Evolutionary conservation across 2,329 filamentous ascomycete species (phyloP).

Genomic region (Pestalotiopsis sp.): DNA sequence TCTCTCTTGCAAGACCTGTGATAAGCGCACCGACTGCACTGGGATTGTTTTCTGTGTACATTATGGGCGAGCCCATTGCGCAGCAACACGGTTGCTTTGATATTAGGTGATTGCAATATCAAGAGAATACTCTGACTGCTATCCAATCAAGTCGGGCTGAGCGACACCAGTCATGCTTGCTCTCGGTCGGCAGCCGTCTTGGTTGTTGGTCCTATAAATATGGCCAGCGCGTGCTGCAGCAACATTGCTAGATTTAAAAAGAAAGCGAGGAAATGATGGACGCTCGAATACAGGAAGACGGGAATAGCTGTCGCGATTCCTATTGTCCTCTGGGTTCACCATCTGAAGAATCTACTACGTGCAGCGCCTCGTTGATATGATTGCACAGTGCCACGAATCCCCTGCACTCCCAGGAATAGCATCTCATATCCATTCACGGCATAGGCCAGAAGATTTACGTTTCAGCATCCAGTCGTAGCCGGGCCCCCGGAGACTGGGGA

Average conservation of each 20-base stretch:
- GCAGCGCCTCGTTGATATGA: not conserved
- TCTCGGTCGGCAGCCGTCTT: too few species aligned
- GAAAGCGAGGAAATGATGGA: too few species aligned
- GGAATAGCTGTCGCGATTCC: too few species aligned
- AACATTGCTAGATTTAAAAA: too few species aligned
- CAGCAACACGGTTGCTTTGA: not conserved
- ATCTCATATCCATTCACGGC: not conserved
- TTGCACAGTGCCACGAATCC: not conserved
- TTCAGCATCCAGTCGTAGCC: not conserved
- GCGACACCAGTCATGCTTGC: too few species aligned
- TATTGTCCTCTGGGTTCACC: not conserved
- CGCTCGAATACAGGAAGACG: too few species aligned
- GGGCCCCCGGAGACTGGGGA: not conserved
- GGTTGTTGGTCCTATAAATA: too few species aligned
- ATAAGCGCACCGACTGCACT: not conserved
- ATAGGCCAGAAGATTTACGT: not conserved
- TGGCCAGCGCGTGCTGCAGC: too few species aligned
- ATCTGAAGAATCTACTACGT: not conserved
- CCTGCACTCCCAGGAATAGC: not conserved
- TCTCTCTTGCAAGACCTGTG: not conserved
- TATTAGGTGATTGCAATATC: too few species aligned
- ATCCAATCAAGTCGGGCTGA: too few species aligned
- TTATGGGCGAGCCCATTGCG: not conserved
- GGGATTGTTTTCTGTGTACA: not conserved
- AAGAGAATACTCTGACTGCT: too few species aligned